Base-by-base conservation (phyloP, 345 rosid species). In the Clarkia xantiana region DNA sequence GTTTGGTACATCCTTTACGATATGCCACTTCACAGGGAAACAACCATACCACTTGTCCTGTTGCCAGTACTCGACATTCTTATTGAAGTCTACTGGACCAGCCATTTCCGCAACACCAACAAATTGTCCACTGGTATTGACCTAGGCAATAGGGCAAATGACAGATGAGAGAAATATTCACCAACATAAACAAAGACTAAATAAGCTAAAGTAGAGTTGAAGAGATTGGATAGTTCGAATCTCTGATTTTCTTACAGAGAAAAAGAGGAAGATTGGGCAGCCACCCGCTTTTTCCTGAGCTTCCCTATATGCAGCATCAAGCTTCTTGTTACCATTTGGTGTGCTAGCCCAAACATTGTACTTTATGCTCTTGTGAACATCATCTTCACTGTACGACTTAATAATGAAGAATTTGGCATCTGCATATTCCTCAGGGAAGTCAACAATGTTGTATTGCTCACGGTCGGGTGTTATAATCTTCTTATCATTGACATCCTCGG, bases 291-390 rank as follows among this genome's bases (percentile, higher is more conserved):
- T 86, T 54, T 63, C 77, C 67, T 67, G 78, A 55, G 90, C 78
- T 68, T 86, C 85, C 55, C 60, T 67, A 57, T 75, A 86, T 41
- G 96, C 90, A 53, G 78, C 79, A 75, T 86, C 90, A 44, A 86
- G 56, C 62, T 83, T 86, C 62, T 73, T 86, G 84, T 83, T 86
- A 53, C 90, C 94, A 49, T 67, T 82, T 17, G 76, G 75, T 14
- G 90, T 86, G 74, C 94, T 83, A 14, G 96, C 94, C 96, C 96
- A 83, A 62, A 86, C 87, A 68, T 82, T 69, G 56, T 86, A 78
- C 64, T 83, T 86, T 43, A 86, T 77, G 76, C 94, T 83, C 71
- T 76, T 86, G 68, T 83, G 82, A 45, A 86, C 82, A 64, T 86
- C 85, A 67, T 86, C 96, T 69, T 86, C 96, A 58, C 90, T 86